Evolutionary conservation across 306 rosid species (phyloP), one percentile per base, ranked within the genome.

Genomic region (Bauhinia variegata): DNA sequence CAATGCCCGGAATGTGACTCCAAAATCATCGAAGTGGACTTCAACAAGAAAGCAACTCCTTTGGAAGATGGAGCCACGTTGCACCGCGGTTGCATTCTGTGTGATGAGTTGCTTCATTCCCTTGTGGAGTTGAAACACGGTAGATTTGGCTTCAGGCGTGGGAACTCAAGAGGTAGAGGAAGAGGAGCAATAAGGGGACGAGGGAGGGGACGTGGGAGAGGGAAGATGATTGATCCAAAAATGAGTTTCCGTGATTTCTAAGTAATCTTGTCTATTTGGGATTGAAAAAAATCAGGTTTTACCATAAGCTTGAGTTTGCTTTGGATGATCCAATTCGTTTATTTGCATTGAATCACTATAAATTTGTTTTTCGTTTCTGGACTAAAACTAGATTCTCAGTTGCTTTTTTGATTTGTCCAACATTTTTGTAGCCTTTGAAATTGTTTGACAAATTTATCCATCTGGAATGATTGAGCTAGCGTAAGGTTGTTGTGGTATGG

Each of bases 221-320:
- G 89, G 28, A 85, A 67, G 79, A 73, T 48, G 74, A 52, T 74
- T 58, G 98, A 92, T 58, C 96, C 96, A 3, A 92, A 87, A 80
- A 92, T 92, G 98, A 92, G 96, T 68, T 92, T 92, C 64, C 85
- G 98, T 64, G 98, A 92, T 73, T 92, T 92, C 64, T 89, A 79
- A 78, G 8, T 36, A 43, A 46, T 37, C 55, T 34, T 54, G 39
- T 39, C 65, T 57, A 8, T 6, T n/a, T n/a, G n/a, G n/a, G n/a
- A n/a, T n/a, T n/a, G n/a, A n/a, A n/a, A 54, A 5, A 8, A 14
- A n/a, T 10, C n/a, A 23, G 11, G 14, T 7, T 28, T 33, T 63
- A 17, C 13, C 10, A 23, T 32, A 47, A 41, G 68, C 14, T 53
- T 6, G 53, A 71, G 46, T 54, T 71, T n/a, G 19, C 54, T n/a